These are phyloP conservation scores for Picea abies DNA, from an alignment of 83 land plant genomes.

Conservation along the genomic window DNA sequence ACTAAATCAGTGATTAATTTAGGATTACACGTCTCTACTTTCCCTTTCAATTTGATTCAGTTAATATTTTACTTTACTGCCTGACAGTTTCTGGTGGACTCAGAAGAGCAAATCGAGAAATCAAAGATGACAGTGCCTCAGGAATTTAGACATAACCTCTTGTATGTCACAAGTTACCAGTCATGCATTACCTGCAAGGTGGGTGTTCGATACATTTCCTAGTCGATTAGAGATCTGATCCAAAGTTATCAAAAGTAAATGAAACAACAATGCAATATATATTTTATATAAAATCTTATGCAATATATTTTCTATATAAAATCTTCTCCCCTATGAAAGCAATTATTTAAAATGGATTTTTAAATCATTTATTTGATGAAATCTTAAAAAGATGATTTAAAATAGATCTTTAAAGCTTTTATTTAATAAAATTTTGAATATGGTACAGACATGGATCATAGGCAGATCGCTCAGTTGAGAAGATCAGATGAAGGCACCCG, in stretches of 20 bases:
- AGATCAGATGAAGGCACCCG: slow-evolving; percentile 43
- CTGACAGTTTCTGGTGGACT: background rate
- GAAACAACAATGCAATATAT: too few species aligned
- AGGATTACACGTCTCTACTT: background rate
- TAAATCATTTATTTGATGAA: too few species aligned
- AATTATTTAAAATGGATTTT: too few species aligned
- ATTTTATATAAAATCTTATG: background rate
- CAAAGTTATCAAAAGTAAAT: background rate
- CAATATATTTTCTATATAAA: background rate
- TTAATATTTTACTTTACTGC: background rate
- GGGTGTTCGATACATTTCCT: background rate
- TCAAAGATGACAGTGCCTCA: too few species aligned
- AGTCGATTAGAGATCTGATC: background rate
- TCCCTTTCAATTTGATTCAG: background rate
- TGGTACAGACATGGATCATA: slow-evolving; percentile 48
- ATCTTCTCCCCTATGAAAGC: too few species aligned
- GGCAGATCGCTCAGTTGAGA: slow-evolving; percentile 43
- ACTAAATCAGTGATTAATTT: too few species aligned
- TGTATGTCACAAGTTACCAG: background rate
- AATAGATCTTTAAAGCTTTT: background rate
- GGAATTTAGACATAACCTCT: background rate
- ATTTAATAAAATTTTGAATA: background rate
- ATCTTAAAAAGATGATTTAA: background rate
- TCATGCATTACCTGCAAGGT: background rate
- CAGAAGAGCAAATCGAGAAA: too few species aligned